Base-by-base conservation (phyloP, 2,329 filamentous ascomycete genomes). In the Verticillium dahliae region DNA sequence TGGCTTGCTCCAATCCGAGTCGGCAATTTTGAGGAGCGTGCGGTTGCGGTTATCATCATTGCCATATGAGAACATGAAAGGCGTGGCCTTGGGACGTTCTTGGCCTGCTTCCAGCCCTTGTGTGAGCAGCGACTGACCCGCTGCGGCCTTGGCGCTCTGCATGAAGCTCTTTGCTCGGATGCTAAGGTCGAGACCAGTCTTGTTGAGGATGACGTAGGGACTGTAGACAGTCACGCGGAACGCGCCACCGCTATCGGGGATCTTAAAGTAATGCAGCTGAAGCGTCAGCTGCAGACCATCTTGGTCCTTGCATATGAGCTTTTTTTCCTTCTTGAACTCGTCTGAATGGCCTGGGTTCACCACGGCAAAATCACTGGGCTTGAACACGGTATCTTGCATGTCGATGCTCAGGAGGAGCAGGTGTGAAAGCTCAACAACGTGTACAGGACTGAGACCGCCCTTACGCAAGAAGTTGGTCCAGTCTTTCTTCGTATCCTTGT, bases 381-480 rank as follows among this genome's bases (percentile, higher is more conserved):
- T 96, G 81, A 96, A 97, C 0, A 90, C 87, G 0, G 92, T 97
- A 71, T 99, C 95, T 76, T 99, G 92, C 88, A 99, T 91, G 69
- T 98, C 93, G 65, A 99, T 85, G 69, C 94, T 98, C 69, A 99
- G 84, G 35, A 99, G 81, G 3, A 99, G 82, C 9, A 99, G 81
- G 75, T 98, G 96, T 0, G 94, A 97, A 22, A 99, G 81, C 75
- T 99, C 94, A 18, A 98, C 94, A 10, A 98, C 93, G 72, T 99
- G 95, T 0, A 99, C 93, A 0, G 96, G 96, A 72, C 95, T 99
- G 61, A 98, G 89, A 14, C 96, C 96, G 33, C 96, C 95, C 75
- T 97, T 98, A 62, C 95, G 87, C 56, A 99, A 79, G 77, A 99
- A 99, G 73, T 99, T 99, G 4, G 92, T 96, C 95, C 95, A 99